Evolutionary conservation across 1,284 basidiomycete species (phyloP), one percentile per base, ranked within the genome.

Genomic region (Farysia itapuensis): DNA sequence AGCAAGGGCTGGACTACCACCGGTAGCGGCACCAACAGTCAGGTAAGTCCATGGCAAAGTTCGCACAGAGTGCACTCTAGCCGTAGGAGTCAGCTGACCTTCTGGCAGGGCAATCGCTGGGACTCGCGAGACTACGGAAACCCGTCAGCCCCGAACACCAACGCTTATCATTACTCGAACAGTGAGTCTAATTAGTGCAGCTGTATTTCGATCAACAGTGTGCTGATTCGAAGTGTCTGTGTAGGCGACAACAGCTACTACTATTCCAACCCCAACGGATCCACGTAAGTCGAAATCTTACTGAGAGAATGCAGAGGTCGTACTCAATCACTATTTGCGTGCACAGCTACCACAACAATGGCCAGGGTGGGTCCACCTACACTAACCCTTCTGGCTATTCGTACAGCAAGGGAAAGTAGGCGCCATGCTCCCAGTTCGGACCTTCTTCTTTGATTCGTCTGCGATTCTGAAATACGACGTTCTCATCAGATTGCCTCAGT

Each of bases 191-290:
- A n/a, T n/a, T n/a, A n/a, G n/a, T n/a, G n/a, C n/a, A n/a, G n/a
- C n/a, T n/a, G n/a, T n/a, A n/a, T n/a, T n/a, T n/a, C n/a, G n/a
- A n/a, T n/a, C n/a, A n/a, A n/a, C n/a, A n/a, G n/a, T n/a, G n/a
- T n/a, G n/a, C n/a, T n/a, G n/a, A n/a, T n/a, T n/a, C n/a, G n/a
- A n/a, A n/a, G n/a, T n/a, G n/a, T n/a, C n/a, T n/a, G n/a, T n/a
- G n/a, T n/a, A n/a, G n/a, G n/a, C n/a, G 16, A 48, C 46, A 44
- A 44, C 16, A 49, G 46, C 16, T 52, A 49, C 45, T 46, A 52
- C 28, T 52, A 52, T 44, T n/a, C 15, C 22, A 52, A 52, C 25
- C 33, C 44, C n/a, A 29, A 46, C 31, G 44, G 48, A 4, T 34
- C 29, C 8, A 46, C 42, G 25, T 52, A 35, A 40, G 35, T 29